Percentiles rank a stretch among this genome's conserved stretches.
These are phyloP conservation scores for Amanita exitialis DNA, from an alignment of 768 basidiomycete species.

Conservation along the genomic window DNA sequence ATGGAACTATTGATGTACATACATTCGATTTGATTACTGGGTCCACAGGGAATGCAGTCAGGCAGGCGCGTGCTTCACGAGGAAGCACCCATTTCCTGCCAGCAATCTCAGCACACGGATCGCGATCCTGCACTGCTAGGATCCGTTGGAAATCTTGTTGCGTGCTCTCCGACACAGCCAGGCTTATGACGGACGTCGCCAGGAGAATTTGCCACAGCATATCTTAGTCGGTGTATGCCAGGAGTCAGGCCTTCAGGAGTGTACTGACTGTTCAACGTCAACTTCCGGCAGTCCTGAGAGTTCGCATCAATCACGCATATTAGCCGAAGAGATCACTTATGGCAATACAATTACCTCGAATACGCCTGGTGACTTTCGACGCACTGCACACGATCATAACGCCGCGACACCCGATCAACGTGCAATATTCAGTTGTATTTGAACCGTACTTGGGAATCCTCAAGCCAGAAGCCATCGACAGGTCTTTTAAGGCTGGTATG, in stretches of 20 bases:
- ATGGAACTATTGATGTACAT: conserved; percentile 7
- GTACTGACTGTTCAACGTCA: background rate
- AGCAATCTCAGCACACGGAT: conserved; percentile 43
- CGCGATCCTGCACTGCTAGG: conserved; percentile 10
- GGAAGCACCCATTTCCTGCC: conserved; percentile 49
- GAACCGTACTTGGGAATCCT: conserved; percentile 57
- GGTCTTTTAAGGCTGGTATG: conserved; percentile 53
- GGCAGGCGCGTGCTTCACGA: conserved; percentile 38
- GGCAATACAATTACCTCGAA: conserved; percentile 11
- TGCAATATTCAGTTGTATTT: conserved; percentile 58
- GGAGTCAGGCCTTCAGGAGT: background rate
- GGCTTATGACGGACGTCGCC: background rate
- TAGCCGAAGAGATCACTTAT: background rate
- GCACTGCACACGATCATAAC: conserved; percentile 66
- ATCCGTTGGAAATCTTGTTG: background rate
- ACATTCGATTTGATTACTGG: conserved; percentile 40
- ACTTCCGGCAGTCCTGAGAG: background rate
- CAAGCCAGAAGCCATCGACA: conserved; percentile 38
- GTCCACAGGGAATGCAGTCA: conserved; percentile 38
- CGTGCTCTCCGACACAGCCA: background rate
- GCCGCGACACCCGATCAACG: conserved; percentile 57
- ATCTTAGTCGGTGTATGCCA: background rate
- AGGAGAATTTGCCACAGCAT: conserved; percentile 9
- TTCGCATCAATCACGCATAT: background rate
- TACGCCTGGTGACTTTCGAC: conserved; percentile 72